Base-by-base conservation (phyloP, 768 basidiomycete genomes). In the Pholiota conissans region DNA sequence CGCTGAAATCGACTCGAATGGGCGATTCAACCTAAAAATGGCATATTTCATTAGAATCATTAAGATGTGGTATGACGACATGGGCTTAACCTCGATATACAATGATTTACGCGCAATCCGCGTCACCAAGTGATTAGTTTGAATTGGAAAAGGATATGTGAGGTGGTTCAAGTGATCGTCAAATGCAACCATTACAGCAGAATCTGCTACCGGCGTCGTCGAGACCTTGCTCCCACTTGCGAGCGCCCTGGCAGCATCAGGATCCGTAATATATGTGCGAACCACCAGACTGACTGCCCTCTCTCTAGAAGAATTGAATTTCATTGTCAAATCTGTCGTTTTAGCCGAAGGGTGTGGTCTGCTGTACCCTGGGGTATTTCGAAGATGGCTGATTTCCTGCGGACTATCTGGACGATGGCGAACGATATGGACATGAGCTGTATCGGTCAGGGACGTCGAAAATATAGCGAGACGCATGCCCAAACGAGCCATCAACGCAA, bases 71-170 rank as follows among this genome's bases (percentile, higher is more conserved):
- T 64, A 59, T 11, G 65, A 54, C 30, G 10, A 30, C 5, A 5
- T 13, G 7, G 5, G 11, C 71, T 69, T 70, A 65, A 76, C 73
- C 65, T 79, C 76, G 4, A 85, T 68, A 56, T 81, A 86, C 22
- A 65, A 73, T 1, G 83, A 86, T 61, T 81, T 84, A 35, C 84
- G 74, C 6, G 85, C 84, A 29, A 85, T 61, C 4, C 82, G 76
- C 11, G 78, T 62, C 61, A 72, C 80, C 2, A 66, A 50, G n/a
- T 70, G 69, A 22, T 61, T 57, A 3, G 71, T 71, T 30, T 76
- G 62, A 11, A 85, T 67, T 7, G 80, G 80, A 47, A 80, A 76
- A 0, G 82, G 82, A 46, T 75, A 83, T 1, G 47, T 9, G 7
- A 83, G 55, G 28, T 53, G 48, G 48, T 74, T 63, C 4, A 55